These are phyloP conservation scores for Linnemannia elongata DNA, from an alignment of 192 early-diverging fungal genomes.

Conservation along the genomic window DNA sequence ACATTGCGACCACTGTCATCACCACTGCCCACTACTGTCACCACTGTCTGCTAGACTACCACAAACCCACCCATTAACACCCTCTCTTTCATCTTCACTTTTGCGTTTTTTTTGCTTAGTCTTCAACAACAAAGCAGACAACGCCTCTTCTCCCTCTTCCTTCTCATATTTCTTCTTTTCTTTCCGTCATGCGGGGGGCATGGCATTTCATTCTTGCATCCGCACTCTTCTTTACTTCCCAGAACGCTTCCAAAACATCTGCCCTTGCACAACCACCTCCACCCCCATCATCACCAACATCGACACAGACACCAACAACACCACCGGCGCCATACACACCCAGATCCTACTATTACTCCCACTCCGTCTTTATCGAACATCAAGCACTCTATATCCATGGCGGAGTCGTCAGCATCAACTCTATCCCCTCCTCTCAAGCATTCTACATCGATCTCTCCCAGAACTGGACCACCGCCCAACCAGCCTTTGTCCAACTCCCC, in stretches of 20 bases:
- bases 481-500: neutral
- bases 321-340: neutral
- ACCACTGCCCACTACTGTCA: no score
- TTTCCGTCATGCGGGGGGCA: neutral
- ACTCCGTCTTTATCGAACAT: slow-evolving; percentile 7
- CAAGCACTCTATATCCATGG: slow-evolving; percentile 17
- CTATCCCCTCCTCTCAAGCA: neutral
- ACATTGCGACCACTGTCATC: no score
- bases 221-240: neutral
- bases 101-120: neutral
- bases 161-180: neutral
- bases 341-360: neutral
- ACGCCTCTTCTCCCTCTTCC: neutral
- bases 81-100: neutral
- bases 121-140: neutral
- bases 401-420: neutral
- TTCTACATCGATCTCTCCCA: slow-evolving; percentile 31
- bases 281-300: no score
- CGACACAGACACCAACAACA: no score
- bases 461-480: slow-evolving; percentile 8
- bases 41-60: no score
- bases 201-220: neutral
- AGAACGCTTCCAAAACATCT: neutral
- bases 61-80: no score
- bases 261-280: neutral